Evolutionary conservation across 2,329 filamentous ascomycete genomes (phyloP).

Genomic region (Fusarium sp.): DNA sequence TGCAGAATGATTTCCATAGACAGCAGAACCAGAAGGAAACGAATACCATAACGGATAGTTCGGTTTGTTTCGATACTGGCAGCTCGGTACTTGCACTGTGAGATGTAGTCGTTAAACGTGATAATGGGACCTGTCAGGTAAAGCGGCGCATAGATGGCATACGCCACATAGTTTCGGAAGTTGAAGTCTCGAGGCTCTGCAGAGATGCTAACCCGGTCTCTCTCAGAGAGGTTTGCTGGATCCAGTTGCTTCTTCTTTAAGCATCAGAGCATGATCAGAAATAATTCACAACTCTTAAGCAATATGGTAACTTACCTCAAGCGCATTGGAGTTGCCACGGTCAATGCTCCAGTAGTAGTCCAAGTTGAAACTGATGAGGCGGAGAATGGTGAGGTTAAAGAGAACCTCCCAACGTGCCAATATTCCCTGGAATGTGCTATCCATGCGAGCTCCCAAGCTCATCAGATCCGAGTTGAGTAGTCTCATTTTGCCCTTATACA

Average conservation of each 20-base stretch:
- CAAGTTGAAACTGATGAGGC: conserved; percentile 95
- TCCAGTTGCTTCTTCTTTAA: conserved; percentile 98
- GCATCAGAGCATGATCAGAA: conserved; percentile 65
- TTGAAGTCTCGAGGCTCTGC: conserved; percentile 78
- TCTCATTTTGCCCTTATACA: conserved; percentile 42
- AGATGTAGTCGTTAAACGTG: conserved; percentile 98
- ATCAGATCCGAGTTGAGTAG: conserved; percentile 59
- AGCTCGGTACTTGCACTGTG: conserved; percentile 80
- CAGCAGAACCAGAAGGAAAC: conserved; percentile 83
- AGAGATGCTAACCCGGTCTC: conserved; percentile 84
- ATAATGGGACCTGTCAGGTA: conserved; percentile 94
- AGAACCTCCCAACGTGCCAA: conserved; percentile 94
- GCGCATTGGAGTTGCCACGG: conserved; percentile 69
- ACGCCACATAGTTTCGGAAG: conserved; percentile 90
- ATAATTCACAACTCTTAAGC: conserved; percentile 11
- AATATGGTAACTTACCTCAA: conserved; percentile 79
- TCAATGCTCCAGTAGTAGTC: conserved; percentile 95
- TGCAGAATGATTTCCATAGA: conserved; percentile 93
- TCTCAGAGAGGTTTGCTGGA: conserved; percentile 85
- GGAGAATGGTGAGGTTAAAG: conserved; percentile 94
- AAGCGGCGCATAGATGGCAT: conserved; percentile 89
- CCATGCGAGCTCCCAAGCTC: conserved; percentile 77
- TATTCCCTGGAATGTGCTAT: conserved; percentile 80
- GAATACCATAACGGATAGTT: conserved; percentile 83
- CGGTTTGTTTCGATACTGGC: conserved; percentile 77